phyloP scores from a whole-genome alignment of 2,329 filamentous ascomycete genomes.

The Penicillium sp. region DNA sequence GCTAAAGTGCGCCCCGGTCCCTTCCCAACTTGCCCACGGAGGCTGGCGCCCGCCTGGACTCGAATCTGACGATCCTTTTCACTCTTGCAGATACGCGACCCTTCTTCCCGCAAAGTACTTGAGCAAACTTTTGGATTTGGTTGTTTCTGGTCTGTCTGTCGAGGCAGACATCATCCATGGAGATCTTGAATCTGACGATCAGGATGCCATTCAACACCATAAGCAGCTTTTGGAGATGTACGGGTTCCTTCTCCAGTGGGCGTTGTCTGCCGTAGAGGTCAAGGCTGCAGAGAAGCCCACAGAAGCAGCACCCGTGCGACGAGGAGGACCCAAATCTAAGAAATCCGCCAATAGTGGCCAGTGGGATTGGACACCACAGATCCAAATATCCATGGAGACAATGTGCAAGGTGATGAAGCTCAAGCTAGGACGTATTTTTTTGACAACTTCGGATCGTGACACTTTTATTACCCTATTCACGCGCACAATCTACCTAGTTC shows the following conservation, averaged over 20 bases:
- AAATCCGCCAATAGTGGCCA: conserved; percentile 67
- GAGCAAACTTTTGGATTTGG: conserved; percentile 88
- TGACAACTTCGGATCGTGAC: conserved; percentile 94
- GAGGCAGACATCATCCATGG: conserved; percentile 82
- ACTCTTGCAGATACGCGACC: conserved; percentile 72
- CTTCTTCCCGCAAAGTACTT: conserved; percentile 76
- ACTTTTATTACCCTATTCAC: conserved; percentile 92
- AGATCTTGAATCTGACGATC: conserved; percentile 88
- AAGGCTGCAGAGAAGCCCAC: conserved; percentile 89
- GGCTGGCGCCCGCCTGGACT: conserved; percentile 42
- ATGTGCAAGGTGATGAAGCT: conserved; percentile 96
- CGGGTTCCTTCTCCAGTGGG: conserved; percentile 92
- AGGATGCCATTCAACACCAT: conserved; percentile 80
- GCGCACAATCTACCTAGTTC: conserved; percentile 84
- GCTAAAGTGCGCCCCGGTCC: conserved; percentile 79
- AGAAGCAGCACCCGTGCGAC: conserved; percentile 64
- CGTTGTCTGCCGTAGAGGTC: conserved; percentile 87
- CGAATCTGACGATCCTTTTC: conserved; percentile 60
- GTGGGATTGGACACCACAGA: conserved; percentile 86
- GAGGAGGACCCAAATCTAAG: conserved; percentile 76
- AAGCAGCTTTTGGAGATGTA: conserved; percentile 92
- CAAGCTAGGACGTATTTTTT: conserved; percentile 87
- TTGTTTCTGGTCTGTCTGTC: conserved; percentile 79
- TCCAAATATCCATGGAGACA: conserved; percentile 82
- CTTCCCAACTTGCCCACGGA: conserved; percentile 35